phyloP scores from a whole-genome alignment of 306 rosid genomes.

The Lupinus albus region DNA sequence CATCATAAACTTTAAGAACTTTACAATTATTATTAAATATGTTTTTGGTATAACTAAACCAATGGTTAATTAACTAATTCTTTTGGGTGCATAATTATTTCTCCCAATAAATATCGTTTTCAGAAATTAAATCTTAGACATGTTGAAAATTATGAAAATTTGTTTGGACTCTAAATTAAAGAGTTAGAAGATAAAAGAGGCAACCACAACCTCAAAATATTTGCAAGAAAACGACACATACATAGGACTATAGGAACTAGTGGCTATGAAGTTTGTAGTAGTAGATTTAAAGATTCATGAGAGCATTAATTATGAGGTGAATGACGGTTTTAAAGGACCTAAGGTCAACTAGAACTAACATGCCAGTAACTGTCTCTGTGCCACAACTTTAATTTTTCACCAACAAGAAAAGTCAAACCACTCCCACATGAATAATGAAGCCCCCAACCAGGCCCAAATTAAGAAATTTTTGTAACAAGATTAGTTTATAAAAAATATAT shows the following conservation, averaged over 20 bases:
- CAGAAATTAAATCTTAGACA: no score
- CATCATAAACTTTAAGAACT: no score
- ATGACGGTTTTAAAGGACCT: background rate
- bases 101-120: no score
- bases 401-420: slow-evolving; percentile 21
- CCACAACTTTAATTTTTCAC: background rate
- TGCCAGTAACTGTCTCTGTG: slow-evolving; percentile 8
- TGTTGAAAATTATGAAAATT: no score
- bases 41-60: no score
- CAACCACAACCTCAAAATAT: background rate
- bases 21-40: no score
- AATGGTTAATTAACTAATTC: no score
- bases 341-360: slow-evolving; percentile 27
- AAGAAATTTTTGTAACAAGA: no score
- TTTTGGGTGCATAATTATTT: no score
- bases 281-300: background rate
- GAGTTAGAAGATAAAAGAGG: background rate
- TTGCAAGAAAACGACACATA: background rate
- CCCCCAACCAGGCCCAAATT: no score
- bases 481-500: no score
- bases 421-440: slow-evolving; percentile 18
- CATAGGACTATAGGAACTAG: background rate
- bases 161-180: background rate
- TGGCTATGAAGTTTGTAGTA: background rate
- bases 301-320: slow-evolving; percentile 3